Evolutionary conservation across 305 asterid genomes (phyloP), one percentile per base, ranked within the genome.

Genomic region (Fraxinus platypoda): DNA sequence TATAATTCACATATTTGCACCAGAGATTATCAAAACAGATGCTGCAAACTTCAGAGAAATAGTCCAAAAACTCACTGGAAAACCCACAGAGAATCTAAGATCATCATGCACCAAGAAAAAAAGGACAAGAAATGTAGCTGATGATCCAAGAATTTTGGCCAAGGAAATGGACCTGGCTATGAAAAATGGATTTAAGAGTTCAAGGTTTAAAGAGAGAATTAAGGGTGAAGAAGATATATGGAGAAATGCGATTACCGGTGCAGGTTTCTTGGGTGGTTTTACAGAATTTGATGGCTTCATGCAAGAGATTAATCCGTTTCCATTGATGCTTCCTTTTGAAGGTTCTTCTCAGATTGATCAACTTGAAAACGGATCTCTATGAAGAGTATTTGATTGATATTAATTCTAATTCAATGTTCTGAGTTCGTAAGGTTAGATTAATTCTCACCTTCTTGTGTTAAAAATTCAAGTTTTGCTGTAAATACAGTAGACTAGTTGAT

Each of bases 51-150:
- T 96, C 79, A 82, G 97, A 19, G 98, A 96, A 81, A 88, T 94
- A 25, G 99, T 96, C 21, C 99, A 96, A 28, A 84, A 92, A 23
- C 98, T 96, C 86, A 96, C 99, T 0, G 99, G 99, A 2, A 96
- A 94, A 91, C 98, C 99, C 0, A 57, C 88, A 3, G 92, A 85
- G 2, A 78, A 46, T 8, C 3, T 19, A 25, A 19, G 28, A 19
- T 57, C 68, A 19, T 19, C 68, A 19, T 19, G 4, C 68, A 7
- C 28, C 68, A 57, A 19, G 68, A 46, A 11, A 80, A 6, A 79
- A n/a, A 31, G 64, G 26, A 26, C 85, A 81, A 33, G 85, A 86
- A 33, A 43, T 77, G 78, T 52, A 31, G 54, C 74, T 62, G 46
- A 38, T 8, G 23, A 64, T 64, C 15, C 81, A 23, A 81, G 79